phyloP scores from a whole-genome alignment of 2,329 filamentous ascomycete species.

The Xylariaceae sp. region DNA sequence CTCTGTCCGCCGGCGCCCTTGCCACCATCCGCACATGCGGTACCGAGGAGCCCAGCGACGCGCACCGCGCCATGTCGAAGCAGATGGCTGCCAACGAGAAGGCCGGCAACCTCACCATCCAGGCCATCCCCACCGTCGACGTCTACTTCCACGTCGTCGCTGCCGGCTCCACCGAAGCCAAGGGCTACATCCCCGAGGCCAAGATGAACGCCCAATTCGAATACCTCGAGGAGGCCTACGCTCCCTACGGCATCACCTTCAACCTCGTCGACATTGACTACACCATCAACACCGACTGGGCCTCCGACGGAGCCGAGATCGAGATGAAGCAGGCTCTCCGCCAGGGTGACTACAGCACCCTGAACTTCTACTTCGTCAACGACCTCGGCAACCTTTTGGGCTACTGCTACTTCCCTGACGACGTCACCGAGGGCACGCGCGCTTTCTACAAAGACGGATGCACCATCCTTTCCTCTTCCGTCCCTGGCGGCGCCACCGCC shows the following conservation, averaged over 20 bases:
- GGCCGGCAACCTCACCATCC: neutral
- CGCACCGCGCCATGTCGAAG: neutral
- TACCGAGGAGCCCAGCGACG: neutral
- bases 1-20: slow-evolving; percentile 1
- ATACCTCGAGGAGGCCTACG: neutral
- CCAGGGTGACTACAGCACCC: slow-evolving; percentile 5
- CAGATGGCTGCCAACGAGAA: neutral
- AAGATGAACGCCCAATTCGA: slow-evolving; percentile 1
- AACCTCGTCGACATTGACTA: slow-evolving; percentile 3
- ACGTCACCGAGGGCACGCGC: slow-evolving; percentile 9
- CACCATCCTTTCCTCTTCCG: slow-evolving; percentile 22
- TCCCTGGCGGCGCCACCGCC: slow-evolving; percentile 25
- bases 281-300: slow-evolving; percentile 4
- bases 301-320: slow-evolving; percentile 2
- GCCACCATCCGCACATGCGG: neutral
- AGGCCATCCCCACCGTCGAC: slow-evolving; percentile 1
- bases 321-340: slow-evolving; percentile 8
- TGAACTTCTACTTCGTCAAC: slow-evolving; percentile 7
- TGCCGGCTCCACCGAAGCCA: neutral
- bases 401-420: slow-evolving; percentile 7
- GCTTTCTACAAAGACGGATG: slow-evolving; percentile 26
- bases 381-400: slow-evolving; percentile 1
- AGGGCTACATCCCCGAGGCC: neutral
- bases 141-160: slow-evolving; percentile 2
- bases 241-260: slow-evolving; percentile 2